Base-by-base conservation (phyloP, 306 rosid species). In the Castanea crenata region DNA sequence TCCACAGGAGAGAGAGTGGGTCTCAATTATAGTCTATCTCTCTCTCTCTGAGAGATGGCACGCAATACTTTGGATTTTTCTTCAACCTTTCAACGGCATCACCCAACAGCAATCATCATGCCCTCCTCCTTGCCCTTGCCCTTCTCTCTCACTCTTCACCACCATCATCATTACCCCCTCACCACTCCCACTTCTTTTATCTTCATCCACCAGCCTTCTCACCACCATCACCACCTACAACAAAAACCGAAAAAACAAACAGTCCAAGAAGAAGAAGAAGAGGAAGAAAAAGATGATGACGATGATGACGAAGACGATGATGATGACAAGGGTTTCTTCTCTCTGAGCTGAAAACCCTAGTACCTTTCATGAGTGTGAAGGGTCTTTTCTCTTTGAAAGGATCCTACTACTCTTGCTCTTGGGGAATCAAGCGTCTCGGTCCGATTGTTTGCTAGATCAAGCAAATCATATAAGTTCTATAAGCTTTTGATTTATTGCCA, bases 381-480 rank as follows among this genome's bases (percentile, higher is more conserved):
- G 79, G 72, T 81, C 62, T 70, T 80, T 83, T 85, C 81, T 69
- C 74, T 69, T 69, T 10, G 62, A 54, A n/a, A 83, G 79, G 89
- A 81, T 85, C 87, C 87, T 80, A 74, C 80, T 12, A 74, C 85
- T 83, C 85, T 74, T 65, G 79, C 80, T 81, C 81, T 70, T 18
- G 94, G 98, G 98, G 97, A 94, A 92, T 92, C 97, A 94, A 92
- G 97, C 98, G 35, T 84, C 86, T 89, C 83, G 97, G 98, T 94
- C 98, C 98, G 98, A 92, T 89, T 90, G 79, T 85, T 88, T 82
- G 85, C 83, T 83, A 76, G 85, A 78, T 75, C 86, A 57, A 80
- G 87, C 87, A 76, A 84, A 76, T 73, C 69, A 71, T 64, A 77
- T 72, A 52, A 34, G 65, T 75, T 78, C 32, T 74, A 29, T 27